A percentile compares a stretch with the other conserved stretches of the same genome.
Evolutionary conservation across 495 filamentous ascomycete genomes (phyloP).

Genomic region (Hypoxylon crocopeplum): DNA sequence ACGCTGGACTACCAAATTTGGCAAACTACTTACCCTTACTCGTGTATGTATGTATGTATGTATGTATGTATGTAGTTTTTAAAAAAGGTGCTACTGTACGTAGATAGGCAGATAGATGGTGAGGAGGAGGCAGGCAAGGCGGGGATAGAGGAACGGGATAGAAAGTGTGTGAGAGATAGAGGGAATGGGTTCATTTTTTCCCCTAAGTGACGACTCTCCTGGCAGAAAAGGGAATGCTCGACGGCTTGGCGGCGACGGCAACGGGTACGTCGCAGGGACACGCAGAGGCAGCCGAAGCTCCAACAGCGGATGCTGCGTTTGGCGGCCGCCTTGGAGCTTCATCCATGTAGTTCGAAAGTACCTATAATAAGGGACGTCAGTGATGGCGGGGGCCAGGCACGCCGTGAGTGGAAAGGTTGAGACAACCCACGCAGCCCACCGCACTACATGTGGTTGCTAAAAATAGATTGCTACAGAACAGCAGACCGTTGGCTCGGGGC

Average conservation of each 20-base stretch:
- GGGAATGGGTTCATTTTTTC: conserved; percentile 23
- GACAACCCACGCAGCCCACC: conserved; percentile 10
- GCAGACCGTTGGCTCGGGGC: conserved; percentile 32
- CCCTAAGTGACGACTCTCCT: conserved; percentile 39
- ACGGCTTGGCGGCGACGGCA: conserved; percentile 39
- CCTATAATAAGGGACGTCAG: conserved; percentile 23
- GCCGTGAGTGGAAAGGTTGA: conserved; percentile 8
- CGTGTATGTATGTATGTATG: too few relatives aligned
- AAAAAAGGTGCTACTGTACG: conserved; percentile 16
- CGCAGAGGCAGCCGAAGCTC: conserved; percentile 10
- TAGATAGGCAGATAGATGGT: conserved; percentile 16
- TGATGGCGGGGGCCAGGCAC: conserved; percentile 25
- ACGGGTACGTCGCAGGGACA: conserved; percentile 30
- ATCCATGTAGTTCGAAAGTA: conserved; percentile 33
- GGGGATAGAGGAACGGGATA: conserved; percentile 23
- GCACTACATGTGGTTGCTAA: conserved; percentile 29
- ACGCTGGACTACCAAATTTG: conserved; percentile 21
- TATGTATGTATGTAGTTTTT: too few relatives aligned
- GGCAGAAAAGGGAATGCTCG: conserved; percentile 43
- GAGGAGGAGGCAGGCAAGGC: conserved; percentile 3
- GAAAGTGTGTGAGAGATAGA: conserved; percentile 28
- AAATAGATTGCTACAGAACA: conserved; percentile 22
- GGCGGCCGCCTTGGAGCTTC: conserved; percentile 11
- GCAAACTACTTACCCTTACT: conserved; percentile 19
- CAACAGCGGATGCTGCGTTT: conserved; percentile 3